Base-by-base conservation (phyloP, 1,284 basidiomycete genomes). In the Leccinum subrobustum region DNA sequence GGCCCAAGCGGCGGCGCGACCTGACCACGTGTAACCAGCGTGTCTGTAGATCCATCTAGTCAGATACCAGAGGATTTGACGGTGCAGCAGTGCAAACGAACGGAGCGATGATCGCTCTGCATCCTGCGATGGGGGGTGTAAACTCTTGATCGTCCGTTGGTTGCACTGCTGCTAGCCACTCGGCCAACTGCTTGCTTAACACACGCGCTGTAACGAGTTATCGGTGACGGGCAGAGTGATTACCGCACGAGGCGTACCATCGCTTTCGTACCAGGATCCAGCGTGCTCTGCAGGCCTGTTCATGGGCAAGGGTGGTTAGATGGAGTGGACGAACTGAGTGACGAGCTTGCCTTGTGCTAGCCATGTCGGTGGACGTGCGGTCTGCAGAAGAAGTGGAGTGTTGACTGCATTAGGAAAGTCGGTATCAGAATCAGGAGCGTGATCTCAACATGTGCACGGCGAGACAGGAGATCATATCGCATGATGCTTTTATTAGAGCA, bases 41-140 rank as follows among this genome's bases (percentile, higher is more conserved):
- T 99, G 97, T 3, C 95, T 96, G 68, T 16, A 33, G 9, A 62
- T 58, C 3, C 48, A 31, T 53, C 31, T 9, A 44, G 23, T 65
- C 63, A 63, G 67, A 50, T 44, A 57, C n/a, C 20, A 53, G 18
- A 52, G 31, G 35, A 9, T 62, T 35, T 33, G 33, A 55, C 31
- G 54, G 65, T 33, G 63, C 7, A 44, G 42, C 37, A 23, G 42
- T 51, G 59, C 44, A 60, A 27, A 78, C 89, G 66, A 68, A 96
- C 94, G 97, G 97, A n/a, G 91, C 96, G 60, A 99, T 97, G 71
- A 99, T 84, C 8, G 95, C 96, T 75, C 93, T 96, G 71, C 89
- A 93, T 12, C 87, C 84, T 42, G 77, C 69, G 60, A 96, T 80
- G 1, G 96, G 95, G 31, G 85, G 83, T 0, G 67, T 60, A 60